Conservation (phyloP, 2,329 filamentous ascomycete species). For the Thermoascus crustaceus region DNA sequence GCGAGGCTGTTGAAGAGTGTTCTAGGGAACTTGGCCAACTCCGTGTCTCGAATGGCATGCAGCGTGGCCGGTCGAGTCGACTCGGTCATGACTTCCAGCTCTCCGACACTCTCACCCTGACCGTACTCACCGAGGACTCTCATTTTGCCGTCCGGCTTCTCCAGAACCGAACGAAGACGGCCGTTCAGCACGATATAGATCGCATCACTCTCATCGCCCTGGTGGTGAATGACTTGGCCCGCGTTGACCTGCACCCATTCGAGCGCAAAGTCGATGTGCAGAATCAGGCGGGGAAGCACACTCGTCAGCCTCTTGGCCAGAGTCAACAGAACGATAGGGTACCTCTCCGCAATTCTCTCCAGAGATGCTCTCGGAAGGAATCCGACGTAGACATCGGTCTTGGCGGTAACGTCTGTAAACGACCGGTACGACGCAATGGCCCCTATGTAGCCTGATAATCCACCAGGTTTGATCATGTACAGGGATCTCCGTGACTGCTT, state of each 20-base stretch:
- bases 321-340: constrained; percentile 85
- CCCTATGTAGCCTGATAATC: constrained; percentile 87
- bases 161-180: constrained; percentile 73
- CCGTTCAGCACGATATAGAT: constrained; percentile 98
- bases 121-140: constrained; percentile 86
- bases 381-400: constrained; percentile 96
- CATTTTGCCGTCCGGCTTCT: constrained; percentile 71
- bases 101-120: constrained; percentile 94
- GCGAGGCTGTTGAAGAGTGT: constrained; percentile 96
- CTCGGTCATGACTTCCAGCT: constrained; percentile 94
- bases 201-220: constrained; percentile 91
- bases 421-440: constrained; percentile 92
- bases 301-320: constrained; percentile 93
- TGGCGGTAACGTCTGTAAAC: constrained; percentile 92
- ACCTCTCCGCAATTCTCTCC: constrained; percentile 85
- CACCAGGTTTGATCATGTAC: constrained; percentile 88
- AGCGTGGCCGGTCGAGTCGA: constrained; percentile 82
- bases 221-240: constrained; percentile 88
- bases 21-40: constrained; percentile 90
- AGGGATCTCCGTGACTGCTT: constrained; percentile 58
- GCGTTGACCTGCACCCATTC: constrained; percentile 98
- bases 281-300: constrained; percentile 76
- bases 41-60: constrained; percentile 92
- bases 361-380: constrained; percentile 80
- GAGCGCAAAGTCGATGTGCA: constrained; percentile 95